phyloP scores from a whole-genome alignment of 768 basidiomycete genomes.

The Termitomyces sp. region DNA sequence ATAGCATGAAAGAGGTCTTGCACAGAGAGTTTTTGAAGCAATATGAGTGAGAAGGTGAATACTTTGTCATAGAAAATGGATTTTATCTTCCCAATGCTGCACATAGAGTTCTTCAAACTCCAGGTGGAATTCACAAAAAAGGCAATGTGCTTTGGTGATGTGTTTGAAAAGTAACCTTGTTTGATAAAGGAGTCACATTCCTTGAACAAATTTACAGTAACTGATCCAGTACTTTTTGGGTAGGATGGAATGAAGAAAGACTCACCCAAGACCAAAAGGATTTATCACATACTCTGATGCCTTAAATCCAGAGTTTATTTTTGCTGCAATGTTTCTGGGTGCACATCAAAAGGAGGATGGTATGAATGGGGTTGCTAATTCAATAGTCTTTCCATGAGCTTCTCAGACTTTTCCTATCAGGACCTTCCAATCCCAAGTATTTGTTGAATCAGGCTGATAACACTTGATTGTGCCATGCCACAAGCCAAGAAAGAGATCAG shows the following conservation, averaged over 20 bases:
- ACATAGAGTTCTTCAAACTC: slow-evolving; percentile 7
- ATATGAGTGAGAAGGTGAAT: slow-evolving; percentile 8
- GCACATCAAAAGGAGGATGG: slow-evolving; percentile 20
- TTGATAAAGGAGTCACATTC: slow-evolving; percentile 19
- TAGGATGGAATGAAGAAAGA: slow-evolving; percentile 19
- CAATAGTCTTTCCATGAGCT: too few relatives aligned
- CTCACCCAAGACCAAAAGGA: slow-evolving; percentile 11
- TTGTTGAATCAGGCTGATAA: too few relatives aligned
- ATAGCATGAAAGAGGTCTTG: neutral
- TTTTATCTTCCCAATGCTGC: neutral
- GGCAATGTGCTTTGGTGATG: neutral
- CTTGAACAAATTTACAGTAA: slow-evolving; percentile 23
- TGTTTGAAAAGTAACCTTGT: slow-evolving; percentile 7
- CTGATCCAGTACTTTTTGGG: slow-evolving; percentile 19
- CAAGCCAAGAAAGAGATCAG: too few relatives aligned
- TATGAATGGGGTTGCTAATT: slow-evolving; percentile 8
- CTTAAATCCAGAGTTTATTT: slow-evolving; percentile 8
- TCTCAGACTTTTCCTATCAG: too few relatives aligned
- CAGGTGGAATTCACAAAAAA: neutral
- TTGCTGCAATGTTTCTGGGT: slow-evolving; percentile 25
- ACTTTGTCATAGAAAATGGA: slow-evolving; percentile 7
- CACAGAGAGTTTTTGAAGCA: neutral
- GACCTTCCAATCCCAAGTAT: too few relatives aligned
- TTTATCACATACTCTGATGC: too few relatives aligned
- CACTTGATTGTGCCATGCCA: too few relatives aligned